Base-by-base conservation (phyloP, 2,329 filamentous ascomycete genomes). In the Leptographium lundbergii region DNA sequence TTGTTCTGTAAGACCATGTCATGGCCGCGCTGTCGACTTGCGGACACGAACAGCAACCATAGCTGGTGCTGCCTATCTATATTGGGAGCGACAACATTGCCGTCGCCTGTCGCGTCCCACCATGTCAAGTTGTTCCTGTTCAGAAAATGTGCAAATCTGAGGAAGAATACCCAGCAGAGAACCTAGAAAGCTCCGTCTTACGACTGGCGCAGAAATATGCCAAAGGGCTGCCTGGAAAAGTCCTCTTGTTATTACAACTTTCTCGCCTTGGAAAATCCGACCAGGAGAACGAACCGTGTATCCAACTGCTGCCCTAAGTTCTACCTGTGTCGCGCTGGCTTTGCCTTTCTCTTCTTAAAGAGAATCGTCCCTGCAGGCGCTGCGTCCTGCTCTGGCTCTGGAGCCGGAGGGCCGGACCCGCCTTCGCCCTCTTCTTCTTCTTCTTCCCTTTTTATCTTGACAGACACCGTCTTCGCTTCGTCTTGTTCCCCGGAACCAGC, bases 331-430 rank as follows among this genome's bases (percentile, higher is more conserved):
- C 83, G 78, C 42, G 84, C 76, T 56, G 78, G 81, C 74, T 84
- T 87, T 17, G 82, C 76, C 67, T 90, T 92, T 58, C 88, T 77
- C 74, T 91, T 91, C 73, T 91, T 92, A 72, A 92, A 94, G 3
- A 90, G 75, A 2, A 90, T 78, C 3, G 69, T 63, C 11, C 65
- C 67, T 25, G 59, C 62, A 22, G 63, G 60, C 22, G 59, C 51
- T 36, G 59, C 2, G 22, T 14, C n/a, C 39, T 45, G 17, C 22
- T 10, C 17, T 17, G 13, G 32, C 25, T 51, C 42, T 47, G 34
- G 45, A 7, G 3, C 27, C 2, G 61, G 62, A 1, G 61, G 34
- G 61, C 34, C 60, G 22, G 17, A 45, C 11, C 27, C 17, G 59
- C 51, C 0, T 14, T 47, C 17, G 42, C 42, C 42, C 14, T 42